Conservation (phyloP, 208 protist species). For the Wallacemonas rigidus region DNA sequence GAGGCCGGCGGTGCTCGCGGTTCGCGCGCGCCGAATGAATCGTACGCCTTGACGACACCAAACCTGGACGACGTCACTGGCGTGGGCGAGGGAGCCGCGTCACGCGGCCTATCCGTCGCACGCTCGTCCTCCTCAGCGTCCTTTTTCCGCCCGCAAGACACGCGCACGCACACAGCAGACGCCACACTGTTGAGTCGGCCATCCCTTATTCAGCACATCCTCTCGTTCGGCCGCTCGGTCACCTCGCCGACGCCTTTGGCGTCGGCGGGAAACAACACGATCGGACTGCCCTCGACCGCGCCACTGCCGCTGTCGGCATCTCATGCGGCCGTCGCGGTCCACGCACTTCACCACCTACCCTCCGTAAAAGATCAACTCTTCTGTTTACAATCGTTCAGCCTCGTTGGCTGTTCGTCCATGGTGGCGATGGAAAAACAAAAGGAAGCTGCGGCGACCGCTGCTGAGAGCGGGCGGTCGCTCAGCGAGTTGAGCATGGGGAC, state of each 20-base stretch:
- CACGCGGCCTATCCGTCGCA: neutral
- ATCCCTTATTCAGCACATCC: neutral
- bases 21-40: too few relatives aligned
- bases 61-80: too few relatives aligned
- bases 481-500: too few relatives aligned
- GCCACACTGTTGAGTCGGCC: neutral
- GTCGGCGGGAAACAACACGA: too few relatives aligned
- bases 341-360: conserved; percentile 12
- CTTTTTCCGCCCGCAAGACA: neutral
- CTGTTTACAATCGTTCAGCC: conserved; percentile 16
- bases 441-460: neutral
- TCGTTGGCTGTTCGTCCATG: neutral
- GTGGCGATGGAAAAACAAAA: neutral
- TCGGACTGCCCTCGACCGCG: neutral
- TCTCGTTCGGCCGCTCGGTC: neutral
- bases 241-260: too few relatives aligned
- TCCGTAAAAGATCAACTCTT: conserved; percentile 17
- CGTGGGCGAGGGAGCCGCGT: neutral
- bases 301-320: neutral
- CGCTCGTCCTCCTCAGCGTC: conserved; percentile 8
- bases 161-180: neutral
- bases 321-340: neutral
- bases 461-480: too few relatives aligned
- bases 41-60: too few relatives aligned
- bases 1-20: neutral